Percentiles rank a stretch among this genome's conserved stretches.
These are phyloP conservation scores for Penicillium paradoxum DNA, from an alignment of 495 filamentous ascomycete species.

Conservation along the genomic window DNA sequence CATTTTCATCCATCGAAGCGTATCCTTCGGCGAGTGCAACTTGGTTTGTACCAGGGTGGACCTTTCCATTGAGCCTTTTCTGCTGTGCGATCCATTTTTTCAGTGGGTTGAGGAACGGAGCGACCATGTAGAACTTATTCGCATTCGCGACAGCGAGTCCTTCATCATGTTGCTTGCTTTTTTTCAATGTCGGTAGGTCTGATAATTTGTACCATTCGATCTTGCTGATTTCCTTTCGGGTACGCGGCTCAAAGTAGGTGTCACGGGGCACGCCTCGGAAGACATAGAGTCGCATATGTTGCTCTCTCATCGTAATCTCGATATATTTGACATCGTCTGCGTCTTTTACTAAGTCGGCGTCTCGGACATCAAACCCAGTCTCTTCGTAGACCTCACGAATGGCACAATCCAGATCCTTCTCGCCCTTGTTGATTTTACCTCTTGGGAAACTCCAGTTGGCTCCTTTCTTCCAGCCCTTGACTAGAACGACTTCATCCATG, in stretches of 20 bases:
- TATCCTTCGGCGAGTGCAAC: slow-evolving; percentile 28
- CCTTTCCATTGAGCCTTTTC: slow-evolving; percentile 58
- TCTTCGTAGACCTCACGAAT: slow-evolving; percentile 93
- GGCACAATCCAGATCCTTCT: slow-evolving; percentile 87
- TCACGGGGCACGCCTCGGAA: slow-evolving; percentile 83
- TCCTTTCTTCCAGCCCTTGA: slow-evolving; percentile 96
- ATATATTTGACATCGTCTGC: slow-evolving; percentile 70
- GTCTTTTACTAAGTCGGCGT: slow-evolving; percentile 63
- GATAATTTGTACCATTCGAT: slow-evolving; percentile 89
- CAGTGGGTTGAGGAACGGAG: slow-evolving; percentile 78
- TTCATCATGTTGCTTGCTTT: slow-evolving; percentile 54
- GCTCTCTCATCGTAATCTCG: slow-evolving; percentile 82
- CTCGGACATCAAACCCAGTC: slow-evolving; percentile 78
- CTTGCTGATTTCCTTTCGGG: slow-evolving; percentile 94
- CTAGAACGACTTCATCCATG: slow-evolving; percentile 88
- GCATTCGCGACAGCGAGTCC: slow-evolving; percentile 53
- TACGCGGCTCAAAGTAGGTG: slow-evolving; percentile 80
- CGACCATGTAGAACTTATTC: slow-evolving; percentile 97
- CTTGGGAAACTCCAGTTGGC: slow-evolving; percentile 94
- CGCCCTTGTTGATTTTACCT: slow-evolving; percentile 96
- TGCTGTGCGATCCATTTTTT: slow-evolving; percentile 89
- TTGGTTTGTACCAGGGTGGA: slow-evolving; percentile 15
- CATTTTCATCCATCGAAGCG: slow-evolving; percentile 35
- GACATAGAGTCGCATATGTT: slow-evolving; percentile 86
- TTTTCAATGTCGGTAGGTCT: slow-evolving; percentile 78